phyloP scores from a whole-genome alignment of 2,329 filamentous ascomycete genomes.

The Aureobasidium melanogenum region DNA sequence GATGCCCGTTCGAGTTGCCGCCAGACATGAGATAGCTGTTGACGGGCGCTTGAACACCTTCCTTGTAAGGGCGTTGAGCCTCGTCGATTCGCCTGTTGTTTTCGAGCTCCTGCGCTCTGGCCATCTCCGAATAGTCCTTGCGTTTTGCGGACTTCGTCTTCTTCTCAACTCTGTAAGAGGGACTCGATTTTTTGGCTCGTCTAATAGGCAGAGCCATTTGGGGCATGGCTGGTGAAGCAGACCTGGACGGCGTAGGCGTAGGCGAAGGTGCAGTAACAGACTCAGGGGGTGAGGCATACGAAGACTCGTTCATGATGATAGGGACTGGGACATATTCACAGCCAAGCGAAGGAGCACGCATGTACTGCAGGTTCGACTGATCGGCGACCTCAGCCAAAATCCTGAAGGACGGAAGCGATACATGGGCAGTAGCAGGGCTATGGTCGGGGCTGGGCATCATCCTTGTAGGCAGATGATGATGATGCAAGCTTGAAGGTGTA shows the following conservation, averaged over 20 bases:
- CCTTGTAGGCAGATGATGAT: neutral
- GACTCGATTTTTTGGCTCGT: neutral
- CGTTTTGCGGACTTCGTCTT: neutral
- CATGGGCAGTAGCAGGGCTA: neutral
- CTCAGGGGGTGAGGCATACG: neutral
- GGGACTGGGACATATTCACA: neutral
- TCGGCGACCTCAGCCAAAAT: neutral
- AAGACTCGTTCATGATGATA: neutral
- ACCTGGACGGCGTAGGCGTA: neutral
- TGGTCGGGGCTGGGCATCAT: neutral
- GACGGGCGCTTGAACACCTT: neutral
- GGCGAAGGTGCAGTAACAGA: neutral
- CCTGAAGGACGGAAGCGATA: neutral
- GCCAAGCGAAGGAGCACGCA: neutral
- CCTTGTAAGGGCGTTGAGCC: neutral
- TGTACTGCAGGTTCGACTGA: neutral
- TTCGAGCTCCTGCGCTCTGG: neutral
- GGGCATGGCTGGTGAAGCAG: neutral
- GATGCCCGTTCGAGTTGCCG: neutral
- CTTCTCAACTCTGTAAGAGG: neutral
- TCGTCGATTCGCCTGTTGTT: neutral
- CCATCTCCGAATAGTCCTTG: neutral
- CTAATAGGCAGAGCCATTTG: neutral
- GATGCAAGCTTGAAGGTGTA: neutral
- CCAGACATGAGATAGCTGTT: neutral